Evolutionary conservation across 1,139 yeast genomes (phyloP).

Genomic region (Kluyveromyces sp.): DNA sequence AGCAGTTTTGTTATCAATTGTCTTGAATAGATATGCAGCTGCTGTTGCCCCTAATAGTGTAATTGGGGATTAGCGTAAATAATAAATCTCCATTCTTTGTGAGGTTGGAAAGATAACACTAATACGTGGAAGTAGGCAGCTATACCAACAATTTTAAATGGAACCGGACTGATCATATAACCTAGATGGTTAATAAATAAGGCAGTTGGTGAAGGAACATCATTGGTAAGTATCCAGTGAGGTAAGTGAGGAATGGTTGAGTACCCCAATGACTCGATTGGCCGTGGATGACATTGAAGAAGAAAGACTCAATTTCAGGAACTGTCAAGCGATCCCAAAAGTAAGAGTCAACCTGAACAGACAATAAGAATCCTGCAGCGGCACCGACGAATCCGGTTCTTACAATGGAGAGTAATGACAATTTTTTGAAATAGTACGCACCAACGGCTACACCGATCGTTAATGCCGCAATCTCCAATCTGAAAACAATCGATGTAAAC

Average conservation of each 20-base stretch:
- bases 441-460: conserved; percentile 42
- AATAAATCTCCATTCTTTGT: conserved; percentile 92
- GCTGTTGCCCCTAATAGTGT: conserved; percentile 61
- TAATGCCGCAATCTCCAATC: conserved; percentile 65
- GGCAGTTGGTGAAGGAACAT: conserved; percentile 52
- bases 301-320: conserved; percentile 70
- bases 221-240: conserved; percentile 48
- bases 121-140: conserved; percentile 49
- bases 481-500: conserved; percentile 58
- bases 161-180: conserved; percentile 31
- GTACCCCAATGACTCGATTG: conserved; percentile 76
- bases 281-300: conserved; percentile 68
- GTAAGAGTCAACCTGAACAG: conserved; percentile 57
- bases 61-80: conserved; percentile 67
- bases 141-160: conserved; percentile 34
- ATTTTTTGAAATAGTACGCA: conserved; percentile 38
- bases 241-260: conserved; percentile 66
- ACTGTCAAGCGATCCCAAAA: conserved; percentile 56
- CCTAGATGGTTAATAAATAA: conserved; percentile 37
- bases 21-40: conserved; percentile 39
- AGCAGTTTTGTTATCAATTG: conserved; percentile 28
- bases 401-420: conserved; percentile 34
- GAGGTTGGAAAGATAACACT: conserved; percentile 74
- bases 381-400: conserved; percentile 47
- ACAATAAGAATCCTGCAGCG: conserved; percentile 42